Evolutionary conservation across 768 basidiomycete species (phyloP), one percentile per base, ranked within the genome.

Genomic region (Baorangia bicolor): DNA sequence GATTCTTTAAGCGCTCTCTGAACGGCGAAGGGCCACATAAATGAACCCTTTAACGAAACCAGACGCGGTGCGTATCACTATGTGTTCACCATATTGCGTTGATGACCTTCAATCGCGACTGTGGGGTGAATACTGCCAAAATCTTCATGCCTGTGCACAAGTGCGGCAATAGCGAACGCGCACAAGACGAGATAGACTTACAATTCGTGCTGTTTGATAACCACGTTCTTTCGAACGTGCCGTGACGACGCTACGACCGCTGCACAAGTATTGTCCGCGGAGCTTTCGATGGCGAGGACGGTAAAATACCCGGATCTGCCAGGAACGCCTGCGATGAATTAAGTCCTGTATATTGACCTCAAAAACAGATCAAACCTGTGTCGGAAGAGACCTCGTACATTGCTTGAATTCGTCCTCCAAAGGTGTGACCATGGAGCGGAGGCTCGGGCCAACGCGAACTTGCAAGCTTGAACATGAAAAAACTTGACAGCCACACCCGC

Each of bases 201-300:
- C n/a, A n/a, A n/a, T n/a, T n/a, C n/a, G n/a, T n/a, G n/a, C n/a
- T n/a, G n/a, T n/a, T n/a, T n/a, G n/a, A n/a, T n/a, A n/a, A n/a
- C n/a, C n/a, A n/a, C n/a, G n/a, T n/a, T n/a, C n/a, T n/a, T 94
- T 96, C 3, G 82, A 40, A 98, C 78, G 66, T 78, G 65, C 23
- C 84, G 80, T 10, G 81, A 74, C 2, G 87, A 88, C 23, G 83
- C 81, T 35, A 99, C 88, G 49, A 98, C 78, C 1, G 94, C 89
- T 16, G 87, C 92, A 64, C 94, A 96, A 2, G 94, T 90, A 67
- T 98, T 95, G 71, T 99, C 96, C 14, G 93, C 93, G 14, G 92
- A 94, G n/a, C n/a, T n/a, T n/a, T n/a, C n/a, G n/a, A n/a, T n/a
- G n/a, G n/a, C n/a, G n/a, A n/a, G n/a, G n/a, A n/a, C n/a, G n/a